These are phyloP conservation scores for Leccinum subfulvum DNA, from an alignment of 1,284 basidiomycete species.

Conservation along the genomic window DNA sequence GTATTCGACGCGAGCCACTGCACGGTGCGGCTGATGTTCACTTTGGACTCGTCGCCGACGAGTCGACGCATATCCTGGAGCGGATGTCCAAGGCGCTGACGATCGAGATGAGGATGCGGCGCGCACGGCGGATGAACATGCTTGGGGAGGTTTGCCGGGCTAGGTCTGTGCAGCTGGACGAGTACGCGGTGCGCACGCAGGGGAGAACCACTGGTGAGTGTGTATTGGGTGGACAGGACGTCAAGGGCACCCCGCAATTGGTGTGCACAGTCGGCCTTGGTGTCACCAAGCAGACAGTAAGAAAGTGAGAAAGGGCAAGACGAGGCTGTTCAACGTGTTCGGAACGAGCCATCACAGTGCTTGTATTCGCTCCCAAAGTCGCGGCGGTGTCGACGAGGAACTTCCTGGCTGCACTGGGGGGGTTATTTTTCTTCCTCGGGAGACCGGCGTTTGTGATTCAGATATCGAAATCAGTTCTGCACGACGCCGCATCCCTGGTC, in stretches of 20 bases:
- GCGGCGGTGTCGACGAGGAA: neutral
- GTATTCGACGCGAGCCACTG: constrained; percentile 16
- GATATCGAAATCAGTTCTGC: too few relatives aligned
- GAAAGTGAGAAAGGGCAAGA: neutral
- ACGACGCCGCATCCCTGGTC: too few relatives aligned
- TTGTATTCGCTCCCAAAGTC: neutral
- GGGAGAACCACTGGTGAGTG: neutral
- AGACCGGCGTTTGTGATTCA: too few relatives aligned
- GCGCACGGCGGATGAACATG: neutral
- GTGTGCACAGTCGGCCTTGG: neutral
- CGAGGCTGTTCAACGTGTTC: neutral
- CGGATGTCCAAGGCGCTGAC: neutral
- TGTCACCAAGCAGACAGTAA: too few relatives aligned
- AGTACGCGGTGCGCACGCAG: neutral
- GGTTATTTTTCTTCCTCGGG: too few relatives aligned
- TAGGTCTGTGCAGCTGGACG: neutral
- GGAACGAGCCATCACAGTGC: constrained; percentile 21
- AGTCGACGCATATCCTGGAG: constrained; percentile 8
- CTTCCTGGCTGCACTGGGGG: neutral
- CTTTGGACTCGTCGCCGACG: neutral
- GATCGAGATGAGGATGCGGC: neutral
- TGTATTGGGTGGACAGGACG: neutral
- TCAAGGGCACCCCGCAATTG: neutral
- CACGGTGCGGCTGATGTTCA: constrained; percentile 12
- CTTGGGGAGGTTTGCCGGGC: neutral